Base-by-base conservation (phyloP, 768 basidiomycete species). In the Boletellus emodensis region DNA sequence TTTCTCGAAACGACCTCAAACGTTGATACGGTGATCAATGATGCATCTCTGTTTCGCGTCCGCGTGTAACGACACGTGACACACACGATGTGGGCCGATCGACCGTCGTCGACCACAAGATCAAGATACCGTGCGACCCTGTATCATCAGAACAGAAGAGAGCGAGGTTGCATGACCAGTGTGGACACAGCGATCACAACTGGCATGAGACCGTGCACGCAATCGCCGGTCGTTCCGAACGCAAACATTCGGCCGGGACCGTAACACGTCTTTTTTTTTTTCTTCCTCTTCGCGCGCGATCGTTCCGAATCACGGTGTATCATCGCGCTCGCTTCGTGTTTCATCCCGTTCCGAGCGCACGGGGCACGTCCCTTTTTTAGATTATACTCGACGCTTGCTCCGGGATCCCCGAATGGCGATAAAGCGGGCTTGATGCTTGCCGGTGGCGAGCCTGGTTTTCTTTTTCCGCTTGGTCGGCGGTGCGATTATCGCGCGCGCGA, bases 141-240 rank as follows among this genome's bases (percentile, higher is more conserved):
- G 44, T 46, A 40, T 22, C 9, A 17, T 34, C 33, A 33, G 24
- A 5, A 20, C 7, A 9, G 30, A 30, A 11, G 30, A 30, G 11
- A 11, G 30, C 2, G 30, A 10, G 30, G 30, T 30, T 33, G 32
- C 26, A 11, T 34, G 17, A 11, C 11, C 41, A 28, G 7, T 30
- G 30, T 30, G 30, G 7, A 14, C 32, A 46, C 51, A 18, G 44
- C 41, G 46, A 57, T 42, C 52, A 32, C 49, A 60, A 34, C 54
- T 57, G n/a, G 40, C 9, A 44, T 38, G 53, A 52, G 51, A 40
- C 38, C 32, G 41, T 26, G 22, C 11, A 32, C 32, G 12, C 10
- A 6, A 13, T n/a, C 8, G 18, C 43, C 43, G 33, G 22, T 11
- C 43, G 40, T 26, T 26, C 24, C 40, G 40, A 40, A 14, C 6